phyloP scores from a whole-genome alignment of 148 eudicot genomes.

The Rhododendron ferrugineum region DNA sequence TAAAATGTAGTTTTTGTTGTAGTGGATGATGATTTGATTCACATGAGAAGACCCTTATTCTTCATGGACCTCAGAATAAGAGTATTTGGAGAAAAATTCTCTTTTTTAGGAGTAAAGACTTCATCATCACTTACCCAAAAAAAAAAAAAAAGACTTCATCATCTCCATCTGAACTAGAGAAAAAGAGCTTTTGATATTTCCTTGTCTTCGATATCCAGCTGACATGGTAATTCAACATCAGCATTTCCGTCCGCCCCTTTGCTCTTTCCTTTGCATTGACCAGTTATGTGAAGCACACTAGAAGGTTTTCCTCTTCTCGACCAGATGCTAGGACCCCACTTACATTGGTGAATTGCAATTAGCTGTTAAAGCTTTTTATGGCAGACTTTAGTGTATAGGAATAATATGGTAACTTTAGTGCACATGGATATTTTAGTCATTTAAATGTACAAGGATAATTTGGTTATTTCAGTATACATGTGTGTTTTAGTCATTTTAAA shows the following conservation, averaged over 20 bases:
- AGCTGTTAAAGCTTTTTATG: no score
- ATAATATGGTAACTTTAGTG: no score
- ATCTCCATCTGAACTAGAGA: constrained; percentile 16
- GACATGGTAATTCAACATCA: constrained; percentile 8
- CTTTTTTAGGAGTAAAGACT: constrained; percentile 38
- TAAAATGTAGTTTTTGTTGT: no score
- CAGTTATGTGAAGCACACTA: constrained; percentile 35
- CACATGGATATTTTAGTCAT: no score
- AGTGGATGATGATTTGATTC: constrained; percentile 2
- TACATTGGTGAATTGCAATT: no score
- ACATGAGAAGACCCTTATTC: constrained; percentile 21
- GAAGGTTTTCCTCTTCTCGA: constrained; percentile 48
- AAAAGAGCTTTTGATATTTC: constrained; percentile 9
- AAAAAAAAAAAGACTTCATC: constrained; percentile 4
- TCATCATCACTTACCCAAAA: no score
- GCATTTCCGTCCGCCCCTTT: not conserved
- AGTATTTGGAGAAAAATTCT: constrained; percentile 34
- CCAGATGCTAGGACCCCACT: constrained; percentile 31
- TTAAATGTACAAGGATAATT: no score
- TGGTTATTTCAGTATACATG: no score
- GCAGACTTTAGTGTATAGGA: no score
- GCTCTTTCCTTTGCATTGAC: constrained; percentile 18
- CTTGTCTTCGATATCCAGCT: constrained; percentile 19
- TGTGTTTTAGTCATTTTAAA: no score
- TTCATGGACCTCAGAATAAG: constrained; percentile 32